Percentiles rank a stretch among this genome's conserved stretches.
These are phyloP conservation scores for Coniferiporia weirii DNA, from an alignment of 1,284 basidiomycete species.

Conservation along the genomic window DNA sequence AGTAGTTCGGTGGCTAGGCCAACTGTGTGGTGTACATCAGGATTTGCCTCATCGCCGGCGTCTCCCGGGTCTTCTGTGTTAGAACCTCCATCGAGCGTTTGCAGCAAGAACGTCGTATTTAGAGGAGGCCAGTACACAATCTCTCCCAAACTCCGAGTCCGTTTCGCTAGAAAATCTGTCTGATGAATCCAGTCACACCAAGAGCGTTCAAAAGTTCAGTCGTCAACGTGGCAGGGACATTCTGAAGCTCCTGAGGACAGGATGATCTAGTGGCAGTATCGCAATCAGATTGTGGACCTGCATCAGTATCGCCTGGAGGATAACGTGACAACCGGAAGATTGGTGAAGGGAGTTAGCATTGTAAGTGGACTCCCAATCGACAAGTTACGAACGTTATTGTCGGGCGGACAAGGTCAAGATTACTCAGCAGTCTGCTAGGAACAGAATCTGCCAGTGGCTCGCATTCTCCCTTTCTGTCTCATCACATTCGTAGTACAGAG, in stretches of 20 bases:
- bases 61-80: slow-evolving; percentile 20
- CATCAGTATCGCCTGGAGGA: slow-evolving; percentile 1
- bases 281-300: slow-evolving; percentile 17
- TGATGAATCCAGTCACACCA: slow-evolving; percentile 23
- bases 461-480: slow-evolving; percentile 18
- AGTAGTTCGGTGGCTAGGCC: slow-evolving; percentile 24
- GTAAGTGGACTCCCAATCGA: too few relatives aligned
- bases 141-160: slow-evolving; percentile 21
- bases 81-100: slow-evolving; percentile 22
- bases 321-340: slow-evolving; percentile 11
- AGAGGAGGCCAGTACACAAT: too few relatives aligned
- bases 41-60: slow-evolving; percentile 29
- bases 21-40: slow-evolving; percentile 36
- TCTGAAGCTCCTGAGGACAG: slow-evolving; percentile 21
- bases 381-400: slow-evolving; percentile 19
- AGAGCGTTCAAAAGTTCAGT: slow-evolving; percentile 16
- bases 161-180: slow-evolving; percentile 21
- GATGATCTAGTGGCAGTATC: slow-evolving; percentile 15
- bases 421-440: slow-evolving; percentile 19
- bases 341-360: neutral
- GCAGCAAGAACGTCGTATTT: slow-evolving; percentile 16
- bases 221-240: slow-evolving; percentile 20
- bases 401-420: slow-evolving; percentile 27
- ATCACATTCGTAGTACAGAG: slow-evolving; percentile 17
- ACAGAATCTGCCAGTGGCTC: slow-evolving; percentile 22